Conservation (phyloP, 2,329 filamentous ascomycete species). For the Cytospora paraplurivora region DNA sequence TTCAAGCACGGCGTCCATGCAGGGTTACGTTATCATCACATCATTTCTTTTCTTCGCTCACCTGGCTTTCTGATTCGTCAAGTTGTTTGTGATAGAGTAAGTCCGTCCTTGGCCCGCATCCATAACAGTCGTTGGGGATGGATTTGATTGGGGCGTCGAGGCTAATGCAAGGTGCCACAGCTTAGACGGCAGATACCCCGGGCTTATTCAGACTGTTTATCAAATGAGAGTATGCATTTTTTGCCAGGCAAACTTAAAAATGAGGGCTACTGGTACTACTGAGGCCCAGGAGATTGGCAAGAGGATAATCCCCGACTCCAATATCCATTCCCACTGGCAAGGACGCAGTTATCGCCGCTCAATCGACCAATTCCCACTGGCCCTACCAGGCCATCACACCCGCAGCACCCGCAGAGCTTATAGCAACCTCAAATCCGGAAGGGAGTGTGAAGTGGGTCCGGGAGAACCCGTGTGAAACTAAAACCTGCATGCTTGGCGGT, state of each 20-base stretch:
- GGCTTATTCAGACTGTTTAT: slow-evolving; percentile 15
- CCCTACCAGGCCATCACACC: not conserved
- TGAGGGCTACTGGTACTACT: slow-evolving; percentile 3
- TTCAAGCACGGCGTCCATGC: not conserved
- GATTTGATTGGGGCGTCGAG: not conserved
- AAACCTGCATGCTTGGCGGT: not conserved
- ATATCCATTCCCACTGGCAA: not conserved
- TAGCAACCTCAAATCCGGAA: slow-evolving; percentile 12
- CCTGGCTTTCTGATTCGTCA: not conserved
- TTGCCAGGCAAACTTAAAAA: not conserved
- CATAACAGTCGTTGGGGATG: not conserved
- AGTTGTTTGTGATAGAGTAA: slow-evolving; percentile 18
- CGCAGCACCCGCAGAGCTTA: not conserved
- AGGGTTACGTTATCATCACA: slow-evolving; percentile 16
- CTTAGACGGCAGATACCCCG: slow-evolving; percentile 13
- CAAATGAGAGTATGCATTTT: slow-evolving; percentile 25
- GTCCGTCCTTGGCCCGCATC: slow-evolving; percentile 4
- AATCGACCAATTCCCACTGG: not conserved
- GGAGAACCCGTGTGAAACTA: not conserved
- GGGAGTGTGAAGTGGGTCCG: slow-evolving; percentile 1
- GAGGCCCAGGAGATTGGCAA: not conserved
- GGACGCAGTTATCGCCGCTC: no score
- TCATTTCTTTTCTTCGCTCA: slow-evolving; percentile 1
- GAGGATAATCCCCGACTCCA: not conserved
- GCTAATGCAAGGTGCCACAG: slow-evolving; percentile 22